Evolutionary conservation across 495 filamentous ascomycete species (phyloP).

Genomic region (Aspergillus bridgeri): DNA sequence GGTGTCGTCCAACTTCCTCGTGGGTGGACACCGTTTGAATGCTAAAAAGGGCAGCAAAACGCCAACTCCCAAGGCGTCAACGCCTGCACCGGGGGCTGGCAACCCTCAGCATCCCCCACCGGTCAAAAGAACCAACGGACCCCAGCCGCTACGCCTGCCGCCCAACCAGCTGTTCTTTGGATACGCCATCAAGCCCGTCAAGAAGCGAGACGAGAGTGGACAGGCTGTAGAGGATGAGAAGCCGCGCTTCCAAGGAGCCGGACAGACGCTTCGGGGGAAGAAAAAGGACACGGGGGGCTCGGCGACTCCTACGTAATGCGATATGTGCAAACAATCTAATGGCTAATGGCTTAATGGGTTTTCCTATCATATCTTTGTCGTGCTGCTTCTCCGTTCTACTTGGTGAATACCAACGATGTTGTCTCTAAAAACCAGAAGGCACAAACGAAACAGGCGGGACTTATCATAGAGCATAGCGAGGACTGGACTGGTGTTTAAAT

Average conservation of each 20-base stretch:
- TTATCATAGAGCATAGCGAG: slow-evolving; percentile 28
- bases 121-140: slow-evolving; percentile 62
- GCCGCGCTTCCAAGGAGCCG: slow-evolving; percentile 80
- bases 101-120: slow-evolving; percentile 50
- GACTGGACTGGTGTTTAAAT: slow-evolving; percentile 24
- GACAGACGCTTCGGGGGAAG: slow-evolving; percentile 75
- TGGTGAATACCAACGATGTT: background rate
- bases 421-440: background rate
- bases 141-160: slow-evolving; percentile 80
- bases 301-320: slow-evolving; percentile 33
- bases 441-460: slow-evolving; percentile 1
- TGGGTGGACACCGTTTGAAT: slow-evolving; percentile 69
- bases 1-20: slow-evolving; percentile 73
- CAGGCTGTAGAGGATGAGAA: slow-evolving; percentile 57
- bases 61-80: slow-evolving; percentile 75
- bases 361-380: background rate
- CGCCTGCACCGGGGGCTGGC: slow-evolving; percentile 66
- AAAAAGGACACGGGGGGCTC: slow-evolving; percentile 47
- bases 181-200: slow-evolving; percentile 84
- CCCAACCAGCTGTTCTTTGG: slow-evolving; percentile 94
- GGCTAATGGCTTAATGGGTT: background rate
- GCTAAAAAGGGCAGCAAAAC: slow-evolving; percentile 76
- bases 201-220: slow-evolving; percentile 71
- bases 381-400: slow-evolving; percentile 2
- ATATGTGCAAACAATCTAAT: background rate